Conservation (phyloP, 805 yeast species). For the Candida sakaeoensis region DNA sequence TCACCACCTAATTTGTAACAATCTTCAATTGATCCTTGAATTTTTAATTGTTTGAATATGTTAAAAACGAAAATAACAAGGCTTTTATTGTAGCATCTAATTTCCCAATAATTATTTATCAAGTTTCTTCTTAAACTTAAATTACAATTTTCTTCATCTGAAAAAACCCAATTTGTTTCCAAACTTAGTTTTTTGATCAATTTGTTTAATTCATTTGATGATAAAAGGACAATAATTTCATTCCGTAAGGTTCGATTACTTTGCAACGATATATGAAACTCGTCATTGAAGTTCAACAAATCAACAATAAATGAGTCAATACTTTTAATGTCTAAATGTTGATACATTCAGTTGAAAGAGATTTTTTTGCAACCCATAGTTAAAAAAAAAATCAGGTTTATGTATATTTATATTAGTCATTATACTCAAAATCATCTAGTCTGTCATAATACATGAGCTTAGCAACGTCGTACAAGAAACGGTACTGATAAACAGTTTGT, state of each 20-base stretch:
- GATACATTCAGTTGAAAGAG: neutral
- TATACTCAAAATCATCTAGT: neutral
- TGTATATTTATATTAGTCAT: slow-evolving; percentile 1
- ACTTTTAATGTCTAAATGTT: neutral
- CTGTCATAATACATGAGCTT: slow-evolving; percentile 5
- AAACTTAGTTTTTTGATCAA: neutral
- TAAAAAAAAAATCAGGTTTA: neutral
- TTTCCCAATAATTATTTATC: neutral
- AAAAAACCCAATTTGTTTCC: neutral
- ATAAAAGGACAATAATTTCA: neutral
- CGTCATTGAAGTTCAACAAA: neutral
- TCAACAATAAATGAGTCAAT: neutral
- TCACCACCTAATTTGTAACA: neutral
- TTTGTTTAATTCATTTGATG: neutral
- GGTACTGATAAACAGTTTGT: slow-evolving; percentile 36
- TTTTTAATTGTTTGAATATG: neutral
- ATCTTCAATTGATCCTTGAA: neutral
- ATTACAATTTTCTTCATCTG: neutral
- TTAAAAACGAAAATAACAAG: neutral
- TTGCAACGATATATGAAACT: neutral
- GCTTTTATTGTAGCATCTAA: neutral
- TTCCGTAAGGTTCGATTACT: neutral
- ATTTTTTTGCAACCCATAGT: slow-evolving; percentile 6
- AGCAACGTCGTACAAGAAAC: slow-evolving; percentile 26
- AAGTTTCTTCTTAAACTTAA: neutral